Base-by-base conservation (phyloP, 73 alveolate species). In the Paramecium primaurelia region DNA sequence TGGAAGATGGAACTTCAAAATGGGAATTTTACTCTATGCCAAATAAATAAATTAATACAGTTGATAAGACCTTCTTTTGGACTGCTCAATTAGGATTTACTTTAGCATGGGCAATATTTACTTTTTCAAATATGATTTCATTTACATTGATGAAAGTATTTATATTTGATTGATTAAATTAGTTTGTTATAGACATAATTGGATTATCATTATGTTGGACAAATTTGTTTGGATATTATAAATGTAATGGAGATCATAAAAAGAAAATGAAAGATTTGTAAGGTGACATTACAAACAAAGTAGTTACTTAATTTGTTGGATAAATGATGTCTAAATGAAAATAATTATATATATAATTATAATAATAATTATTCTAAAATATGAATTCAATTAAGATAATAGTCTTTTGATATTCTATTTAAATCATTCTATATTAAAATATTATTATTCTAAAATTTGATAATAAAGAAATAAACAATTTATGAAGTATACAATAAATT, bases 161-260 rank as follows among this genome's bases (percentile, higher is more conserved):
- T 16, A 12, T 34, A n/a, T 22, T 22, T 22, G 25, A 22, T 4
- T 18, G 16, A 14, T 40, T n/a, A 54, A 54, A 54, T 75, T 75
- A 75, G 88, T 30, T 34, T 32, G 42, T 26, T 2, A 32, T 75
- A 37, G 60, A 37, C 40, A 14, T 40, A 30, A 75, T 75, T 6
- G 88, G 38, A 34, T 20, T 75, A 7, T 30, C 59, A 75, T 37
- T 75, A 40, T 34, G 58, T n/a, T 30, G 58, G 36, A 75, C 88
- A 34, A 75, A 75, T 40, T 36, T 75, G 14, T 75, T 22, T 34
- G 88, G 88, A 0, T 75, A 32, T 6, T 75, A 75, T 20, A 75
- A 75, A 75, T 75, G 88, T 20, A 75, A 45, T 32, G 88, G 88
- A 36, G 60, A 75, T 32, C 88, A 75, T 75, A 34, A 75, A 20